Conservation (phyloP, 176 grass and related monocot species). For the Alloteropsis semialata region DNA sequence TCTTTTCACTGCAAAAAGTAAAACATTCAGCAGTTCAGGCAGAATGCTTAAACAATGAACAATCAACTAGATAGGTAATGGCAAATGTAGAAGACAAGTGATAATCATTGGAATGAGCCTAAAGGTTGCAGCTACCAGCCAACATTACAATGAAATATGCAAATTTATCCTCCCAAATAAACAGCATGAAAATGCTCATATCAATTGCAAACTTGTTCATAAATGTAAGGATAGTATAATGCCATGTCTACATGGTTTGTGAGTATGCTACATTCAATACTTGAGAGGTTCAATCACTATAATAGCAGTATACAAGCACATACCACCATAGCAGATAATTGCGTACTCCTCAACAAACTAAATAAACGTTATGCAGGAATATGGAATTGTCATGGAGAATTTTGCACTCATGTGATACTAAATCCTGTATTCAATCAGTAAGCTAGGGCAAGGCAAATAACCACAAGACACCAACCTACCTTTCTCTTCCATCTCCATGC, state of each 20-base stretch:
- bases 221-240: background rate
- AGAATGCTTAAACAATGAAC: background rate
- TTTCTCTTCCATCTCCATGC: slow-evolving; percentile 70
- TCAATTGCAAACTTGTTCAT: background rate
- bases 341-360: background rate
- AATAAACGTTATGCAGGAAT: background rate
- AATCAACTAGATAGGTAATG: background rate
- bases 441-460: background rate
- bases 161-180: background rate
- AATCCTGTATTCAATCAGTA: background rate
- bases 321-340: background rate
- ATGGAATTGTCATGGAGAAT: background rate
- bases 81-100: background rate
- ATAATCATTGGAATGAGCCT: background rate
- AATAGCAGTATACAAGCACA: background rate
- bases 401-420: background rate
- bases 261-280: background rate
- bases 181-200: background rate
- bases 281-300: background rate
- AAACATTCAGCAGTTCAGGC: background rate
- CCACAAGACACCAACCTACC: slow-evolving; percentile 40
- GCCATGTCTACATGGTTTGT: background rate
- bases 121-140: background rate
- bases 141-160: background rate
- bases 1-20: slow-evolving; percentile 48